Conservation (phyloP, 2,329 filamentous ascomycete species). For the Lasiodiplodia gonubiensis region DNA sequence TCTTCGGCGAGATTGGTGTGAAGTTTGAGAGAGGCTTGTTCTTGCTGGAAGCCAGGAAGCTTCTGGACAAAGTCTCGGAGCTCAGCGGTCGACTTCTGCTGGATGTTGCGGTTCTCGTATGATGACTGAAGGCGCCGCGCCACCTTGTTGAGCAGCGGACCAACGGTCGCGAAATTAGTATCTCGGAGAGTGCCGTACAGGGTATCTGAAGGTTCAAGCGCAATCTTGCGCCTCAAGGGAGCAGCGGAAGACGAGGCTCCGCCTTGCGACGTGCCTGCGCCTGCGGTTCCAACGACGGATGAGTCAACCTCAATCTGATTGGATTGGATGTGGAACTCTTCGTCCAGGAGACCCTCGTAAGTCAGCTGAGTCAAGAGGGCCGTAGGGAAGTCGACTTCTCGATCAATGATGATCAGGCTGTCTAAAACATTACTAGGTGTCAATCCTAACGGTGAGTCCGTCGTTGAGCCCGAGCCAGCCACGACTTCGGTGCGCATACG, state of each 20-base stretch:
- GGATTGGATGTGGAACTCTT: slow-evolving; percentile 87
- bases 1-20: slow-evolving; percentile 94
- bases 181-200: slow-evolving; percentile 88
- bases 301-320: slow-evolving; percentile 94
- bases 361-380: slow-evolving; percentile 92
- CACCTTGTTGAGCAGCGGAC: slow-evolving; percentile 84
- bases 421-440: slow-evolving; percentile 88
- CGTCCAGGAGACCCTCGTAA: slow-evolving; percentile 94
- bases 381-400: slow-evolving; percentile 92
- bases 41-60: slow-evolving; percentile 87
- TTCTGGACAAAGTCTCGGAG: slow-evolving; percentile 95
- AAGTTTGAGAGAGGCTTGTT: slow-evolving; percentile 89
- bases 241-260: slow-evolving; percentile 55
- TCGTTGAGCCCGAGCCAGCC: slow-evolving; percentile 66
- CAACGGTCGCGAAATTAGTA: slow-evolving; percentile 94
- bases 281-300: slow-evolving; percentile 79
- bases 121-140: slow-evolving; percentile 85
- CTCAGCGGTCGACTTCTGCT: slow-evolving; percentile 85
- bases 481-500: slow-evolving; percentile 90
- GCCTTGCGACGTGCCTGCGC: slow-evolving; percentile 60
- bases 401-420: slow-evolving; percentile 91
- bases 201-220: slow-evolving; percentile 86
- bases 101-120: slow-evolving; percentile 81
- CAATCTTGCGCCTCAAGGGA: slow-evolving; percentile 78
- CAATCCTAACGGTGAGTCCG: slow-evolving; percentile 68